Evolutionary conservation across 2,329 filamentous ascomycete genomes (phyloP).

Genomic region (Hirsutella minnesotensis): DNA sequence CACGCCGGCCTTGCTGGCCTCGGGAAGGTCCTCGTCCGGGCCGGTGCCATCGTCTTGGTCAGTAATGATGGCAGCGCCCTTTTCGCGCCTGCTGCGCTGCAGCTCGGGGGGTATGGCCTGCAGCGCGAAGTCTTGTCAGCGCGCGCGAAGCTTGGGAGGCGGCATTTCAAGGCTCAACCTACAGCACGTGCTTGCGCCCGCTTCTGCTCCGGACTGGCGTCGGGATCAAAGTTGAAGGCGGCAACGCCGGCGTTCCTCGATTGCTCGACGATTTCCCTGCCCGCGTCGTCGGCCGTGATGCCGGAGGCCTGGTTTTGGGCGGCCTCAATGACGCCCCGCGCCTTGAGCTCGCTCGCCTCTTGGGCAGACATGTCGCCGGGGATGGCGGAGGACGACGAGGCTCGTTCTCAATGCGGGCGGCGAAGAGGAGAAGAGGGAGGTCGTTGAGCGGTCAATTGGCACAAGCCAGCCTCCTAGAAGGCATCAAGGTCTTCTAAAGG

Average conservation of each 20-base stretch:
- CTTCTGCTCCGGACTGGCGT: constrained; percentile 77
- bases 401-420: not conserved
- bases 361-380: constrained; percentile 20
- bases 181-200: constrained; percentile 67
- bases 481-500: too few species aligned
- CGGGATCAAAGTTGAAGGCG: constrained; percentile 77
- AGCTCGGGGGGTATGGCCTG: constrained; percentile 27
- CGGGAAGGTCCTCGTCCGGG: constrained; percentile 65
- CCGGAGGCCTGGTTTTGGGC: constrained; percentile 57
- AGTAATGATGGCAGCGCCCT: constrained; percentile 61
- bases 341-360: constrained; percentile 55
- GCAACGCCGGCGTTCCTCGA: constrained; percentile 66
- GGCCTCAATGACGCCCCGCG: constrained; percentile 68
- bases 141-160: constrained; percentile 10
- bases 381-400: constrained; percentile 3
- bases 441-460: constrained; percentile 3
- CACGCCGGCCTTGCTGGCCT: constrained; percentile 59
- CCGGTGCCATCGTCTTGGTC: constrained; percentile 64
- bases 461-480: not conserved
- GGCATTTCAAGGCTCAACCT: constrained; percentile 20
- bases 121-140: not conserved
- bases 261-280: constrained; percentile 64
- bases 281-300: constrained; percentile 57
- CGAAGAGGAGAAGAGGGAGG: constrained; percentile 4
- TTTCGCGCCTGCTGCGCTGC: constrained; percentile 26